A percentile compares a stretch with the other conserved stretches of the same genome.
phyloP scores from a whole-genome alignment of 495 filamentous ascomycete species.

The Xylaria castorea region DNA sequence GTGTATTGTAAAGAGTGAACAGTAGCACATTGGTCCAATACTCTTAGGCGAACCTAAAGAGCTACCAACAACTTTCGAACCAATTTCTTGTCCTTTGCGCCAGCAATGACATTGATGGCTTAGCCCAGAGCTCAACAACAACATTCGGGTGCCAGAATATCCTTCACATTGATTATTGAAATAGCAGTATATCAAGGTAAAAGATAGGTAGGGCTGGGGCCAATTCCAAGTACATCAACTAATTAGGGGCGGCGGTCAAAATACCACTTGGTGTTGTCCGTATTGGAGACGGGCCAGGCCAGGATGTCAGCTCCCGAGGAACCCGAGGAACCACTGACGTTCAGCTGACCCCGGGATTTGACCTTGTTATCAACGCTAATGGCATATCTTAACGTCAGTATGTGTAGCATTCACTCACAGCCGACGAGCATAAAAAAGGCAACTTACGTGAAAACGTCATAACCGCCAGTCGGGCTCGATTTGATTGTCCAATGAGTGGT shows the following conservation, averaged over 20 bases:
- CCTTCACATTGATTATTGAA: background rate
- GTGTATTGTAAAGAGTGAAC: background rate
- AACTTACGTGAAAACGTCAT: background rate
- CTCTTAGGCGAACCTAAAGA: no score
- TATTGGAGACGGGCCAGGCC: background rate
- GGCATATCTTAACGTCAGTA: background rate
- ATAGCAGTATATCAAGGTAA: background rate
- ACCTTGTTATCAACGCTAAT: background rate
- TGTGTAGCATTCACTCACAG: background rate
- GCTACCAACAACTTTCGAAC: background rate
- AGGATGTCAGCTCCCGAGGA: background rate
- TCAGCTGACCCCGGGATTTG: background rate
- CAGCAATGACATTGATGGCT: background rate
- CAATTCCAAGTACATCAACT: background rate
- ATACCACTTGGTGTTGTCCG: background rate
- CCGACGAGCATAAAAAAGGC: background rate
- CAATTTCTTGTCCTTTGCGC: background rate
- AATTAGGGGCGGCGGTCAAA: background rate
- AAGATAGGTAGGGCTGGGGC: background rate
- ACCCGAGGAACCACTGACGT: background rate
- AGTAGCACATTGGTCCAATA: background rate
- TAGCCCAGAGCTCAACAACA: background rate
- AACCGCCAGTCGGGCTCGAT: background rate
- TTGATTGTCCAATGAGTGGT: constrained; percentile 3
- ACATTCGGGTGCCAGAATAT: background rate